Evolutionary conservation across 2,329 filamentous ascomycete species (phyloP), one percentile per base, ranked within the genome.

Genomic region (Trichophyton equinum): DNA sequence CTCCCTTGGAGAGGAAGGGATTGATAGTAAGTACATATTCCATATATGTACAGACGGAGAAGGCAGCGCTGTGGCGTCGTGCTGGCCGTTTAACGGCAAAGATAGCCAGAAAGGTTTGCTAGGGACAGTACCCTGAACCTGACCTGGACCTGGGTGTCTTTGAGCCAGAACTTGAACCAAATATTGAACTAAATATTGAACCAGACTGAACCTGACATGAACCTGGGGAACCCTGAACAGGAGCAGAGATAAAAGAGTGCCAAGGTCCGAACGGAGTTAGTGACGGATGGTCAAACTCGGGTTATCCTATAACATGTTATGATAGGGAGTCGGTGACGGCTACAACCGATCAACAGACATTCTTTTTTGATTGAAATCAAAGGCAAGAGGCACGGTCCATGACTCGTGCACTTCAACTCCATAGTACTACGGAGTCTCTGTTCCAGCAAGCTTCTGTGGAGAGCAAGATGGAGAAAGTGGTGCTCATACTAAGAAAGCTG

Each of bases 161-260:
- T 38, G 33, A 38, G 9, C 27, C 11, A 15, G 49, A 30, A 53
- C 13, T n/a, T 53, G 49, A 53, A n/a, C 27, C 49, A 33, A 25
- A 33, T 25, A 30, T 30, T 30, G 27, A 30, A 7, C 27, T 1
- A 30, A 30, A 27, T 47, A 47, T 22, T 53, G 25, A 53, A 53
- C 25, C 22, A 15, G 49, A 53, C 49, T 53, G 49, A 53, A 33
- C 49, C 49, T 53, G 49, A 53, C 49, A 53, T 53, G 49, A 53
- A 53, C 49, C 49, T 53, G 49, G 49, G 49, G 49, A 53, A 53
- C 20, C 49, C 49, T 22, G 33, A 38, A 38, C 5, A 7, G 49
- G 11, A 25, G 22, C n/a, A 30, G 49, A 33, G 8, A 27, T 33
- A 44, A 18, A 18, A 44, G 33, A 36, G 33, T 15, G 49, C 49